Evolutionary conservation across 2,329 filamentous ascomycete genomes (phyloP).

Genomic region (Neurospora crassa): DNA sequence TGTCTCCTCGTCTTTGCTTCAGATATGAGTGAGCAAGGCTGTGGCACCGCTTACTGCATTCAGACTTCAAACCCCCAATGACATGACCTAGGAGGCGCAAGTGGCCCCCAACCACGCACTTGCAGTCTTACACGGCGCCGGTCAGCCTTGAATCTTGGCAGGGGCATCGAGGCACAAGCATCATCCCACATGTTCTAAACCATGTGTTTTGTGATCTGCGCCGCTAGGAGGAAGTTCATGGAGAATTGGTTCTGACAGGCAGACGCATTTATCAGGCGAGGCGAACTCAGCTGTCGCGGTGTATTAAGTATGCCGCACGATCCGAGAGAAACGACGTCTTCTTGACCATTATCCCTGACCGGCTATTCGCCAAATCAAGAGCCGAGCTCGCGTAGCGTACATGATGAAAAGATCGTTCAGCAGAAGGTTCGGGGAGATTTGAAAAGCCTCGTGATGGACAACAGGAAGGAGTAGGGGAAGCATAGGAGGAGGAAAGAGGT

Average conservation of each 20-base stretch:
- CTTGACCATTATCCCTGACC: not conserved
- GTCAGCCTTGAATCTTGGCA: not conserved
- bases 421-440: not conserved
- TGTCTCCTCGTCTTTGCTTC: not conserved
- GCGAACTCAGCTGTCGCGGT: not conserved
- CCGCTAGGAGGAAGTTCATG: too few species aligned
- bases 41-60: not conserved
- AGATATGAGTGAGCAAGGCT: not conserved
- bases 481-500: not conserved
- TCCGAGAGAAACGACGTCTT: not conserved
- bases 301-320: not conserved
- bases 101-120: not conserved
- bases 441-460: not conserved
- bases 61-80: not conserved
- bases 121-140: not conserved
- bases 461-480: not conserved
- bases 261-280: not conserved
- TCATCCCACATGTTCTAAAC: not conserved
- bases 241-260: too few species aligned
- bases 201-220: too few species aligned
- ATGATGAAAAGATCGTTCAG: not conserved
- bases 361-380: not conserved
- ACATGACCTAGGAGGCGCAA: not conserved
- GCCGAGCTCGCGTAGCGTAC: not conserved
- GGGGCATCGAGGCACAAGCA: not conserved